Base-by-base conservation (phyloP, 2,329 filamentous ascomycete genomes). In the Xylariaceae sp. region DNA sequence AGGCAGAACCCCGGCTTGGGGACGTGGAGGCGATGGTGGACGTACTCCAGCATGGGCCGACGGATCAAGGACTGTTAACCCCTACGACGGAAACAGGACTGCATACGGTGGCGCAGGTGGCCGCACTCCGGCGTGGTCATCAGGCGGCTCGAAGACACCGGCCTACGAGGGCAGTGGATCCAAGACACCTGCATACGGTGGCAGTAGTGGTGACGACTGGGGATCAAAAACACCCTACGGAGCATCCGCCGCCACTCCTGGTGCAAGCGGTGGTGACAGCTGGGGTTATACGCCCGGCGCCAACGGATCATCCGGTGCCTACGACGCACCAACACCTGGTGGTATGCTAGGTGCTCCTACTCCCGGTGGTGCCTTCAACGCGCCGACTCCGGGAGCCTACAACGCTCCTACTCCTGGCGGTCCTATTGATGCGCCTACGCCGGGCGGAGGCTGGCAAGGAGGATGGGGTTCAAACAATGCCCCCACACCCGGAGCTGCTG, bases 201-300 rank as follows among this genome's bases (percentile, higher is more conserved):
- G 67, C 44, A 54, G 65, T 18, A 68, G 71, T 36, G 70, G 73
- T 46, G 85, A 86, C 51, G 74, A 78, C 31, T 89, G 86, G 74
- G 81, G 87, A 6, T 87, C 86, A 30, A 89, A 91, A 67, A 95
- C 90, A 1, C 90, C 90, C 3, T 90, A 87, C 64, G 81, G 79
- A 22, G 74, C 71, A 9, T 79, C 79, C 3, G 80, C 80, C 3
- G 78, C 80, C 2, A 83, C 80, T 1, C 80, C 80, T 0, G 78
- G 76, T 10, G 80, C 75, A 45, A 80, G 77, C 62, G 79, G 75
- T 45, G 74, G 74, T 44, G 81, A 85, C 51, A 71, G 76, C 6
- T 85, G 82, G 81, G 78, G 78, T 35, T 82, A 81, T 63, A 80
- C 78, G 2, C 74, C 78, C 2, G 76, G 75, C 1, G 68, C 72